These are phyloP conservation scores for Aspergillus costaricaensis DNA, from an alignment of 2,329 filamentous ascomycete species.

Conservation along the genomic window DNA sequence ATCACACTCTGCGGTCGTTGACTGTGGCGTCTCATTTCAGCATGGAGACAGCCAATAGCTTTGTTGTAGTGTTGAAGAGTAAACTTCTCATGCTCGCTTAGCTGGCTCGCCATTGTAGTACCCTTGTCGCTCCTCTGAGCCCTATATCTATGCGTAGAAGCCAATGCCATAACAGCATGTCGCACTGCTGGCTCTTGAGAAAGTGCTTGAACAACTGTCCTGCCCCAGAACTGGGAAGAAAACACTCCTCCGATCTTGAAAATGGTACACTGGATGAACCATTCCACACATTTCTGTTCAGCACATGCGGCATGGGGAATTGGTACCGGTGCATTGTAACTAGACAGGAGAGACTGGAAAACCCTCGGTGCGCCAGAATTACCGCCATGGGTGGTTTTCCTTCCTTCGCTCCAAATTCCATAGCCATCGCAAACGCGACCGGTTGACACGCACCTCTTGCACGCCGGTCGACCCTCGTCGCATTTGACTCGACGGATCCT, in stretches of 20 bases:
- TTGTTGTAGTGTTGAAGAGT: constrained; percentile 43
- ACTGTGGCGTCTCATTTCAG: not conserved
- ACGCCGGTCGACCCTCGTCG: constrained; percentile 10
- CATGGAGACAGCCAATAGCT: constrained; percentile 32
- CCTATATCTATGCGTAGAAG: constrained; percentile 35
- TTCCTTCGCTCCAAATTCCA: constrained; percentile 45
- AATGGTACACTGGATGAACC: constrained; percentile 28
- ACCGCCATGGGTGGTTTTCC: constrained; percentile 24
- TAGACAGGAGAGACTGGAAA: not conserved
- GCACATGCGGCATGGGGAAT: constrained; percentile 13
- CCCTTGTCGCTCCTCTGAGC: constrained; percentile 18
- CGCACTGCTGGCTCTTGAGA: constrained; percentile 42
- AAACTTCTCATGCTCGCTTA: constrained; percentile 30
- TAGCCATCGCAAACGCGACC: constrained; percentile 38
- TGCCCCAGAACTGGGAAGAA: constrained; percentile 42
- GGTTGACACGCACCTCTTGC: constrained; percentile 8
- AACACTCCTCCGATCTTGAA: constrained; percentile 41
- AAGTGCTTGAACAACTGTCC: constrained; percentile 43
- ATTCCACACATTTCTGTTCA: constrained; percentile 31
- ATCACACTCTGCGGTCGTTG: not conserved
- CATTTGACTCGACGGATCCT: constrained; percentile 14
- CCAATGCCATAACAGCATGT: constrained; percentile 47
- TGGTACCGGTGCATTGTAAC: not conserved
- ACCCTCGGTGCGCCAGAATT: not conserved
- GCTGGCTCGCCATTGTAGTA: not conserved